Evolutionary conservation across 371 early-diverging fungal genomes (phyloP).

Genomic region (Synchytrium microbalum): DNA sequence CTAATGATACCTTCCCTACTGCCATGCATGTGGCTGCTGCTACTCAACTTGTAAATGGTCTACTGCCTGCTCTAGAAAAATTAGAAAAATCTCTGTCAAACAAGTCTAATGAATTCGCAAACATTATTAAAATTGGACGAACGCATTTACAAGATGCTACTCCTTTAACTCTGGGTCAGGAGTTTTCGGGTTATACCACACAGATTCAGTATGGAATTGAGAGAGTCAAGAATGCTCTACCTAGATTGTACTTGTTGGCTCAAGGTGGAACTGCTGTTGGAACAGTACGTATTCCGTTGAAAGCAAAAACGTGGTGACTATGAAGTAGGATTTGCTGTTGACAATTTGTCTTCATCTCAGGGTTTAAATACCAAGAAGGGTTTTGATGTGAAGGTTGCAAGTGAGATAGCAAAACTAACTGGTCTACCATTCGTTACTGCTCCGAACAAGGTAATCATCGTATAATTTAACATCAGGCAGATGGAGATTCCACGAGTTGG

Average conservation of each 20-base stretch:
- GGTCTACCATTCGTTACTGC: slow-evolving; percentile 83
- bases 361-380: slow-evolving; percentile 86
- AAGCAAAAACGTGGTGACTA: too few relatives aligned
- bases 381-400: slow-evolving; percentile 80
- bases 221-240: slow-evolving; percentile 69
- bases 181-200: slow-evolving; percentile 86
- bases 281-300: slow-evolving; percentile 51
- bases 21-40: slow-evolving; percentile 95
- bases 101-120: slow-evolving; percentile 66
- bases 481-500: slow-evolving; percentile 1
- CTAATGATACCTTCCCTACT: slow-evolving; percentile 97
- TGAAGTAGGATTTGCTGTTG: background rate
- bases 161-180: slow-evolving; percentile 93
- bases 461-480: slow-evolving; percentile 2
- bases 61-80: slow-evolving; percentile 70
- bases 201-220: slow-evolving; percentile 78
- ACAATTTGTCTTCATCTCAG: slow-evolving; percentile 15
- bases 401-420: slow-evolving; percentile 67
- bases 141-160: slow-evolving; percentile 92
- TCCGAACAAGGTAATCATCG: slow-evolving; percentile 70
- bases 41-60: slow-evolving; percentile 62
- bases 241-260: slow-evolving; percentile 79
- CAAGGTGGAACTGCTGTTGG: slow-evolving; percentile 97
- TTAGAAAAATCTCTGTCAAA: slow-evolving; percentile 64
- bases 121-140: slow-evolving; percentile 94